A percentile compares a stretch with the other conserved stretches of the same genome.
phyloP scores from a whole-genome alignment of 345 rosid genomes.

The Pistacia integerrima region DNA sequence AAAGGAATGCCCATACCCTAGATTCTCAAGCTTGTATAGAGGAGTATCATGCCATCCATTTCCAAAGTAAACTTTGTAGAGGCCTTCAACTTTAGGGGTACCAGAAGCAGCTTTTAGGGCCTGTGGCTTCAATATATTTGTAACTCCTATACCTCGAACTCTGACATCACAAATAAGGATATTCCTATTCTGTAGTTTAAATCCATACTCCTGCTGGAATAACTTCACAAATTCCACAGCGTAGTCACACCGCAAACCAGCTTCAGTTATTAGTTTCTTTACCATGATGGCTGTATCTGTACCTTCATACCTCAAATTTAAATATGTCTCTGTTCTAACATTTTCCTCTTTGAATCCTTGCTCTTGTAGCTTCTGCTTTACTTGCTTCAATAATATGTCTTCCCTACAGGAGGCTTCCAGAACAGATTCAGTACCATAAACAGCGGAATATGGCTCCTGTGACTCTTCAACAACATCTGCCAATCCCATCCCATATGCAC shows the following conservation, averaged over 20 bases:
- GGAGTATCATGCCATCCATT: slow-evolving; percentile 77
- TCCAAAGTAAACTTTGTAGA: slow-evolving; percentile 69
- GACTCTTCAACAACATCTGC: slow-evolving; percentile 98
- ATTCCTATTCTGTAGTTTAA: slow-evolving; percentile 76
- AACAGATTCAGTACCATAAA: slow-evolving; percentile 66
- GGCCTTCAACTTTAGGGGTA: slow-evolving; percentile 61
- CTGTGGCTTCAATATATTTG: slow-evolving; percentile 81
- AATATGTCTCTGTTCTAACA: slow-evolving; percentile 69
- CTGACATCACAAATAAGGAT: slow-evolving; percentile 86
- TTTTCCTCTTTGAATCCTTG: slow-evolving; percentile 77
- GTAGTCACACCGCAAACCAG: slow-evolving; percentile 53
- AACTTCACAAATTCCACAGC: slow-evolving; percentile 77
- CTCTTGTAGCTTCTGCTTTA: slow-evolving; percentile 66
- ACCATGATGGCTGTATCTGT: slow-evolving; percentile 99
- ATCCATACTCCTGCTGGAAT: slow-evolving; percentile 91
- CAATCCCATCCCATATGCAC: slow-evolving; percentile 99
- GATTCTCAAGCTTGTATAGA: slow-evolving; percentile 73
- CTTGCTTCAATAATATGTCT: slow-evolving; percentile 48
- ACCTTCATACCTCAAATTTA: slow-evolving; percentile 90
- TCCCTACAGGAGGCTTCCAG: slow-evolving; percentile 74
- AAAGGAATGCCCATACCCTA: slow-evolving; percentile 70
- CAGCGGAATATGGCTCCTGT: slow-evolving; percentile 91
- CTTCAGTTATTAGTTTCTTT: slow-evolving; percentile 47
- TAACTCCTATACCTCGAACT: slow-evolving; percentile 88
- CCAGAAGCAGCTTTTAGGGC: slow-evolving; percentile 46